A percentile compares a stretch with the other conserved stretches of the same genome.
Conservation (phyloP, 2,329 filamentous ascomycete genomes). For the Colletotrichum sp. region DNA sequence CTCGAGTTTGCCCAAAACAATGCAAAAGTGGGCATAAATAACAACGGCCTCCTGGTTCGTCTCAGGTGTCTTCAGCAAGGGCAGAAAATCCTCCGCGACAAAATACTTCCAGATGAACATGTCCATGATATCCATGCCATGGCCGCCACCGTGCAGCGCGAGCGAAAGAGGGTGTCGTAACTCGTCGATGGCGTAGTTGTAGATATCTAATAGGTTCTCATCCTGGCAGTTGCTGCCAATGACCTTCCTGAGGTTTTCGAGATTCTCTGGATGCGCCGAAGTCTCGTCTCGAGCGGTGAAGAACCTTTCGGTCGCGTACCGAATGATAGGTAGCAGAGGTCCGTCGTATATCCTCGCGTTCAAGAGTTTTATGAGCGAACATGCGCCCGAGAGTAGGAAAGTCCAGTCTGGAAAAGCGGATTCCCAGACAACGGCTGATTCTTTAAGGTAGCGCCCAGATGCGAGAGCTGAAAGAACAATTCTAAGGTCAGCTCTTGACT, state of each 20-base stretch:
- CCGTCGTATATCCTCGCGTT: constrained; percentile 17
- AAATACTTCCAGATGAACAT: constrained; percentile 44
- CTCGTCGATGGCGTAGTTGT: constrained; percentile 21
- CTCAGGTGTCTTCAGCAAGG: constrained; percentile 30
- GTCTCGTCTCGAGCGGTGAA: constrained; percentile 1
- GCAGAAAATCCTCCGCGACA: constrained; percentile 37
- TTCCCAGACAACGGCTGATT: constrained; percentile 31
- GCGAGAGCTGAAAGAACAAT: constrained; percentile 23
- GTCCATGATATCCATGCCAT: constrained; percentile 36
- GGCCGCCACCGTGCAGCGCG: not conserved
- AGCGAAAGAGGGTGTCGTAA: constrained; percentile 17
- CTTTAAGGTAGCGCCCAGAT: constrained; percentile 30
- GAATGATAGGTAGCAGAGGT: constrained; percentile 16
- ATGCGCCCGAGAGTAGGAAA: constrained; percentile 31
- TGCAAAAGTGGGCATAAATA: constrained; percentile 40
- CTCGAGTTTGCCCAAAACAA: constrained; percentile 33
- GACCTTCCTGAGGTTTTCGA: constrained; percentile 21
- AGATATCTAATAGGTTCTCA: constrained; percentile 13
- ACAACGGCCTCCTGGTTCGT: constrained; percentile 32
- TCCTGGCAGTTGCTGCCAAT: constrained; percentile 22
- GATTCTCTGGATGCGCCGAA: not conserved
- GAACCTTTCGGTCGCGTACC: constrained; percentile 27
- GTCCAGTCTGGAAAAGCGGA: constrained; percentile 34
- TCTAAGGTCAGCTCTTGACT: not conserved
- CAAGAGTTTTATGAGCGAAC: constrained; percentile 28